phyloP scores from a whole-genome alignment of 129 eudicot genomes.

The Solidago caesia region DNA sequence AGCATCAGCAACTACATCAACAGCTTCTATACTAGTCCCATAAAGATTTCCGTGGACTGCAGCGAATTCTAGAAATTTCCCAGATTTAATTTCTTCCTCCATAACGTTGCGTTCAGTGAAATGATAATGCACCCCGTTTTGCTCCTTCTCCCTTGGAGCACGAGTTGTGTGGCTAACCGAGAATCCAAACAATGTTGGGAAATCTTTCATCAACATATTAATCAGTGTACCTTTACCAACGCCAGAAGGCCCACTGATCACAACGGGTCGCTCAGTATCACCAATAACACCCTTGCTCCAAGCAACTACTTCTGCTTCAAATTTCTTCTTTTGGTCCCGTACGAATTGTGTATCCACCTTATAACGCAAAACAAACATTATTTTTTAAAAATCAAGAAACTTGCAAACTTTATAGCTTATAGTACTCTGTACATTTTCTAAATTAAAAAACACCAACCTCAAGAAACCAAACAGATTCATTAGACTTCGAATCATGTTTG shows the following conservation, averaged over 20 bases:
- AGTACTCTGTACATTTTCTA: neutral
- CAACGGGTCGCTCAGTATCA: conserved; percentile 61
- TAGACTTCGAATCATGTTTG: conserved; percentile 46
- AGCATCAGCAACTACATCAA: conserved; percentile 79
- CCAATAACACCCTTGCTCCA: conserved; percentile 93
- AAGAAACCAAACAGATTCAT: conserved; percentile 82
- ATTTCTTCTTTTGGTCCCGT: conserved; percentile 48
- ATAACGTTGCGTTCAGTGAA: conserved; percentile 59
- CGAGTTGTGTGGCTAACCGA: conserved; percentile 99
- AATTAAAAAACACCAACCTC: conserved; percentile 54
- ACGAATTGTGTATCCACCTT: conserved; percentile 79
- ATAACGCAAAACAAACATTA: neutral
- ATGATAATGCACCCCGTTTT: conserved; percentile 80
- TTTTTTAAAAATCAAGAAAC: conserved; percentile 15
- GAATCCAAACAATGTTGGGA: conserved; percentile 84
- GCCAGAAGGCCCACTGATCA: conserved; percentile 96
- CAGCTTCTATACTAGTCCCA: conserved; percentile 90
- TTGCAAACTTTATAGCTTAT: neutral
- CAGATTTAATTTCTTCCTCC: conserved; percentile 75
- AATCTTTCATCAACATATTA: conserved; percentile 69
- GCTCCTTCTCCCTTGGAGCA: conserved; percentile 77
- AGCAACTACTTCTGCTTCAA: conserved; percentile 66
- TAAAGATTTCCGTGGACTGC: conserved; percentile 94
- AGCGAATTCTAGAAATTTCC: conserved; percentile 84
- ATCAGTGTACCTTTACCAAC: conserved; percentile 93